Conservation (phyloP, 176 grass and related monocot species). For the Bonia amplexicaulis region DNA sequence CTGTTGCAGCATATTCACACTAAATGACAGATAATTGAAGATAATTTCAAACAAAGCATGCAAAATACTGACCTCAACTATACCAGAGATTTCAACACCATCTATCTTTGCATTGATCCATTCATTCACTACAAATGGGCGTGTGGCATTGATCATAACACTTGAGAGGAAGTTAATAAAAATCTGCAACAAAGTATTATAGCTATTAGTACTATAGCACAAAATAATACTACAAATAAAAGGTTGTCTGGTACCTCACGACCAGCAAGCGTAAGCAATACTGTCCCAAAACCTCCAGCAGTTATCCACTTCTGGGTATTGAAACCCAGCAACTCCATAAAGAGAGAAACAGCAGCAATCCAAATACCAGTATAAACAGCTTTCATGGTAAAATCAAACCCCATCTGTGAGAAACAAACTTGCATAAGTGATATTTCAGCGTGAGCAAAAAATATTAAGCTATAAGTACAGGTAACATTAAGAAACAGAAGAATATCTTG, state of each 20-base stretch:
- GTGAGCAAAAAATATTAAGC: neutral
- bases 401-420: conserved; percentile 75
- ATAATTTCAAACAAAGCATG: conserved; percentile 1
- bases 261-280: conserved; percentile 93
- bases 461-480: neutral
- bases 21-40: neutral
- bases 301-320: conserved; percentile 96
- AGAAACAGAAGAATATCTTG: neutral
- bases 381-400: conserved; percentile 78
- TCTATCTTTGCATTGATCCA: conserved; percentile 94
- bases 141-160: conserved; percentile 97
- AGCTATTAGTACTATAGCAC: neutral
- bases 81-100: conserved; percentile 90
- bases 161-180: conserved; percentile 97
- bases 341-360: conserved; percentile 85
- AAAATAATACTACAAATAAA: conserved; percentile 12
- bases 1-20: neutral
- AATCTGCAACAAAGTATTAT: conserved; percentile 50
- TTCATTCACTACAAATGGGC: conserved; percentile 90
- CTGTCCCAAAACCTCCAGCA: conserved; percentile 96
- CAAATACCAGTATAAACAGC: conserved; percentile 89
- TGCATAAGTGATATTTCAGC: conserved; percentile 1
- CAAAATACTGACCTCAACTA: conserved; percentile 77
- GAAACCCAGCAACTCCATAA: conserved; percentile 96
- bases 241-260: conserved; percentile 65